A percentile compares a stretch with the other conserved stretches of the same genome.
Evolutionary conservation across 1,139 yeast genomes (phyloP).

Genomic region (Hansenula anomala): DNA sequence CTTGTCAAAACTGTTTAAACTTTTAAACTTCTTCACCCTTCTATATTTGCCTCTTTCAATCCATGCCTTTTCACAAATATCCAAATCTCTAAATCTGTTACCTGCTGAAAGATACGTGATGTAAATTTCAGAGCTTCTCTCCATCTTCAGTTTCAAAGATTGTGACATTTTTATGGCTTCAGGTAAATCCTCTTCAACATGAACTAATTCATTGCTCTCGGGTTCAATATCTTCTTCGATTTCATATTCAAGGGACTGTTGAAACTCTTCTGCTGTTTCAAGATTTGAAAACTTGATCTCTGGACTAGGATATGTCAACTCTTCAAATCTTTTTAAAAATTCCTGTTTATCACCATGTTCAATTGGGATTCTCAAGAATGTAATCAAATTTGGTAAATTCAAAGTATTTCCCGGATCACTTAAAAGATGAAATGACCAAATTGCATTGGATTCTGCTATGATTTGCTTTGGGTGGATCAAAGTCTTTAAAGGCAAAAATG

Average conservation of each 20-base stretch:
- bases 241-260: neutral
- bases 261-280: too few species aligned
- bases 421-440: slow-evolving; percentile 55
- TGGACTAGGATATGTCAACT: slow-evolving; percentile 38
- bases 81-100: slow-evolving; percentile 43
- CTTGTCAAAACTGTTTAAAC: slow-evolving; percentile 34
- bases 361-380: slow-evolving; percentile 52
- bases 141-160: slow-evolving; percentile 8
- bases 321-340: slow-evolving; percentile 46
- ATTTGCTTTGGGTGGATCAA: slow-evolving; percentile 40
- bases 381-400: slow-evolving; percentile 37
- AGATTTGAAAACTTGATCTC: too few species aligned
- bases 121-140: slow-evolving; percentile 37
- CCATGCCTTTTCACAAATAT: slow-evolving; percentile 68
- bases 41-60: slow-evolving; percentile 72
- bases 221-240: slow-evolving; percentile 3
- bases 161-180: slow-evolving; percentile 9
- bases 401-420: slow-evolving; percentile 37
- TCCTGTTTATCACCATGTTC: slow-evolving; percentile 40
- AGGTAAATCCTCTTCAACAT: slow-evolving; percentile 9
- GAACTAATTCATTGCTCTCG: neutral
- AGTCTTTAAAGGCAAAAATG: slow-evolving; percentile 59
- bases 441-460: slow-evolving; percentile 72
- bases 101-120: slow-evolving; percentile 66
- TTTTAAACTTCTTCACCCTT: slow-evolving; percentile 44